A percentile compares a stretch with the other conserved stretches of the same genome.
Conservation (phyloP, 257 asterid species). For the Primulina tabacum region DNA sequence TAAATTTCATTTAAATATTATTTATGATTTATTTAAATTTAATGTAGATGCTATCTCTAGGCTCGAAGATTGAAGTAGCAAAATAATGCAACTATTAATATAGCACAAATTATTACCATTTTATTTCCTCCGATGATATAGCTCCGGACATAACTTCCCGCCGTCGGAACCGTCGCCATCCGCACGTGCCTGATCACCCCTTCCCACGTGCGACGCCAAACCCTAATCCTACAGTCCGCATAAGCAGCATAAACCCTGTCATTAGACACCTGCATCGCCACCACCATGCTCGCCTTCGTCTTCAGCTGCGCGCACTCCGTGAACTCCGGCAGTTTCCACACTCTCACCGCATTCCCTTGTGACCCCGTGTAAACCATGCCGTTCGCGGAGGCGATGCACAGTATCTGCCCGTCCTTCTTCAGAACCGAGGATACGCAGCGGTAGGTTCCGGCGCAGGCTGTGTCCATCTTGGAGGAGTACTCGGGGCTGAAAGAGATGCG, state of each 20-base stretch:
- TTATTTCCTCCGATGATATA: constrained; percentile 79
- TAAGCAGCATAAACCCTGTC: constrained; percentile 85
- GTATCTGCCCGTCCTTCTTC: constrained; percentile 84
- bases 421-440: constrained; percentile 84
- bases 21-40: too few species aligned
- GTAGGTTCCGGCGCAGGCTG: constrained; percentile 37
- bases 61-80: too few species aligned
- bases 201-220: constrained; percentile 92
- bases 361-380: constrained; percentile 78
- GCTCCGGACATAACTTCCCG: constrained; percentile 69
- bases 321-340: constrained; percentile 94
- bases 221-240: constrained; percentile 73
- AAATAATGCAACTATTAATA: too few species aligned
- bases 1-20: too few species aligned
- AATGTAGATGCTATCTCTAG: too few species aligned
- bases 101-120: constrained; percentile 36
- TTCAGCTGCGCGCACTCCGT: constrained; percentile 85
- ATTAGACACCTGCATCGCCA: constrained; percentile 58
- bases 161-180: constrained; percentile 60
- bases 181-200: constrained; percentile 69
- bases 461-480: constrained; percentile 30
- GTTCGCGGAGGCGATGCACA: constrained; percentile 60
- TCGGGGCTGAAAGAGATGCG: constrained; percentile 47
- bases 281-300: constrained; percentile 61
- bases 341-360: constrained; percentile 54